Evolutionary conservation across 1,284 basidiomycete genomes (phyloP), one percentile per base, ranked within the genome.

Genomic region (Takashimella koratensis): DNA sequence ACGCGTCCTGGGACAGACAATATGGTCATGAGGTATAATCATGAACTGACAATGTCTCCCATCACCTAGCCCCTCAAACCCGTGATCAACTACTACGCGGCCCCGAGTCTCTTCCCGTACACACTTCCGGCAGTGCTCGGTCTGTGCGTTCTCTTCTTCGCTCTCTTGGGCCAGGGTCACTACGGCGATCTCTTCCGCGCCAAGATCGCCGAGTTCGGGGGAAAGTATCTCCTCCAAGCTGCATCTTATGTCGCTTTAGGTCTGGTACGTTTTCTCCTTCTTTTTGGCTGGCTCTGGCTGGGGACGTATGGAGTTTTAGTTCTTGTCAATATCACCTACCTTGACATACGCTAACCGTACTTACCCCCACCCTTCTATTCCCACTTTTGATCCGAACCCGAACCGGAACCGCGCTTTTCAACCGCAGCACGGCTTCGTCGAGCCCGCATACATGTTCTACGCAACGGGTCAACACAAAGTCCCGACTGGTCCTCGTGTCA

Each of bases 1-100:
- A n/a, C n/a, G n/a, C n/a, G n/a, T n/a, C n/a, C n/a, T n/a, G n/a
- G n/a, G n/a, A n/a, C n/a, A n/a, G n/a, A n/a, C n/a, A n/a, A n/a
- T n/a, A n/a, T n/a, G n/a, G n/a, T n/a, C n/a, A n/a, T n/a, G n/a
- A n/a, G n/a, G n/a, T n/a, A n/a, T n/a, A n/a, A n/a, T n/a, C n/a
- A n/a, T n/a, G n/a, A n/a, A n/a, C n/a, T n/a, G n/a, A n/a, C n/a
- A n/a, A n/a, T n/a, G n/a, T n/a, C n/a, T n/a, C n/a, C n/a, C n/a
- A n/a, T n/a, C n/a, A n/a, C n/a, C n/a, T 25, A 56, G 56, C 56
- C 67, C 57, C 3, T 21, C 3, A 12, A 30, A 45, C 62, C 64
- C 0, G 40, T n/a, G 16, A 53, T 70, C n/a, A 25, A 52, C 47
- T 70, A 70, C 55, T 68, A 60, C 54, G 61, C 54, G 16, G 49